phyloP scores from a whole-genome alignment of 257 asterid genomes.

The Solanum tarijense region DNA sequence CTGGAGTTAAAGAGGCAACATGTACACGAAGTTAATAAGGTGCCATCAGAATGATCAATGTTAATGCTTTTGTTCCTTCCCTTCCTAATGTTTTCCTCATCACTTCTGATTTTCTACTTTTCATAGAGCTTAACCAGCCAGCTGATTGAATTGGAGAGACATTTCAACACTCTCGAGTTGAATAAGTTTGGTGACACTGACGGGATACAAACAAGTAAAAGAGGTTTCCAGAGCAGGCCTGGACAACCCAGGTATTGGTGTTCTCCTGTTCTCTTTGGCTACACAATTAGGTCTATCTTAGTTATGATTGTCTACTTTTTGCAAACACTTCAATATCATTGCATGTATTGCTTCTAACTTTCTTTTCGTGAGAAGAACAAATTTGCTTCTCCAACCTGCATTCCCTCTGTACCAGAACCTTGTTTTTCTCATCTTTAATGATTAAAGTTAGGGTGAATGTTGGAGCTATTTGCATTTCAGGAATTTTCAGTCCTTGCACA shows the following conservation, averaged over 20 bases:
- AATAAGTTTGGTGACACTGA: slow-evolving; percentile 61
- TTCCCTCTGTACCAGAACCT: not conserved
- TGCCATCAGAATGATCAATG: slow-evolving; percentile 10
- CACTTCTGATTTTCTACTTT: not conserved
- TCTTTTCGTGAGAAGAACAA: not conserved
- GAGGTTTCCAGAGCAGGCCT: slow-evolving; percentile 27
- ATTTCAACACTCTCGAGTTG: slow-evolving; percentile 74
- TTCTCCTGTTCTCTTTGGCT: not conserved
- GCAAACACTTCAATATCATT: not conserved
- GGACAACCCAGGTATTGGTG: slow-evolving; percentile 62
- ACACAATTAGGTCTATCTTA: not conserved
- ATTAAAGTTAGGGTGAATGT: not conserved
- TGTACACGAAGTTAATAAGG: slow-evolving; percentile 66
- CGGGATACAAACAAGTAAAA: slow-evolving; percentile 30
- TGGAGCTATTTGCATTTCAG: slow-evolving; percentile 33
- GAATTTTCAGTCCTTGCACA: slow-evolving; percentile 55
- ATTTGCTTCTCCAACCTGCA: not conserved
- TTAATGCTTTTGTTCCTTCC: not conserved
- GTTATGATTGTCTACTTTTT: not conserved
- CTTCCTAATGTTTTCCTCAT: slow-evolving; percentile 5
- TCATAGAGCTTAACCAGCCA: slow-evolving; percentile 61
- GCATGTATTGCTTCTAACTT: not conserved
- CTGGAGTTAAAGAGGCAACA: slow-evolving; percentile 63
- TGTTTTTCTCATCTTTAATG: not conserved
- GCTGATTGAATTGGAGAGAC: slow-evolving; percentile 85